Evolutionary conservation across 306 rosid genomes (phyloP).

Genomic region (Pterocarpus santalinus): DNA sequence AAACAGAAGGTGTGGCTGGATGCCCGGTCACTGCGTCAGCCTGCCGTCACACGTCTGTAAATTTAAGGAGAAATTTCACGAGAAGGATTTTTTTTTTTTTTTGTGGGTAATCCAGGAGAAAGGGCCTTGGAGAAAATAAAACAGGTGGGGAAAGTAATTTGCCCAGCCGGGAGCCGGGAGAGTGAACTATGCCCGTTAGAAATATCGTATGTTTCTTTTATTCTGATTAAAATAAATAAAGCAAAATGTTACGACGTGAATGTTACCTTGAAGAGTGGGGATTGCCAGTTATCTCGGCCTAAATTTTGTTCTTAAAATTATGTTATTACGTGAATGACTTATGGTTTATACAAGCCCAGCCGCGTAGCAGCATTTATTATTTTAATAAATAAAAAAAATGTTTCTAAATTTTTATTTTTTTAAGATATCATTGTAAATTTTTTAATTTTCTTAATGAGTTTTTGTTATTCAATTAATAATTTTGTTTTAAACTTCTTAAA

Average conservation of each 20-base stretch:
- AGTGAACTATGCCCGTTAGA: not conserved
- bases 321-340: too few species aligned
- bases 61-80: conserved; percentile 27
- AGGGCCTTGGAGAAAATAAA: conserved; percentile 21
- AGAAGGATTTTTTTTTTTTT: not conserved
- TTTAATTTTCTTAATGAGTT: too few species aligned
- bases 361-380: too few species aligned
- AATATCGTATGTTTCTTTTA: not conserved
- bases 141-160: not conserved
- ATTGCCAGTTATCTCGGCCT: too few species aligned
- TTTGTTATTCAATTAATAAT: too few species aligned
- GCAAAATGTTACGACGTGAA: not conserved
- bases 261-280: not conserved
- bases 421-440: not conserved
- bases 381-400: too few species aligned
- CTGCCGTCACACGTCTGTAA: conserved; percentile 11
- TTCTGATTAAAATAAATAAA: not conserved
- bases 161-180: not conserved
- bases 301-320: too few species aligned
- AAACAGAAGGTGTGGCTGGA: conserved; percentile 30
- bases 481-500: not conserved
- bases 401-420: not conserved
- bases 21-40: conserved; percentile 16
- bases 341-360: too few species aligned
- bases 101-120: not conserved